Base-by-base conservation (phyloP, 768 basidiomycete species). In the Auricularia sp. region DNA sequence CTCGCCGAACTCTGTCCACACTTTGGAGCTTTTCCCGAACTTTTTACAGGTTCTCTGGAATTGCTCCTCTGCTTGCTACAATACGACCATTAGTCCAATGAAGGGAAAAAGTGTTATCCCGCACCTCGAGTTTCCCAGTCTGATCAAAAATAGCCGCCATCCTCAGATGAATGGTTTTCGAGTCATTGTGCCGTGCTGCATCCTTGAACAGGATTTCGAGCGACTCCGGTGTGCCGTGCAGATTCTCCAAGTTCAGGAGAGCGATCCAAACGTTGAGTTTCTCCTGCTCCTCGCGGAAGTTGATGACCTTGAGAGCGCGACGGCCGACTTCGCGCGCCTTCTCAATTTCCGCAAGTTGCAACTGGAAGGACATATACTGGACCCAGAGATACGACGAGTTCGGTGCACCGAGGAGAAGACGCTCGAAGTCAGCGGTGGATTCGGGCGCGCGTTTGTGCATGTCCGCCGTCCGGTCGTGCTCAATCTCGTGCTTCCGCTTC, bases 381-480 rank as follows among this genome's bases (percentile, higher is more conserved):
- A 99, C 87, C 97, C 97, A 99, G 39, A 98, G 82, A 76, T 90
- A 97, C 0, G 97, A 98, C 6, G 95, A 98, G 72, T 97, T 93
- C 1, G 97, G 96, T 0, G 96, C 94, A 35, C 92, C 91, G 44
- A 98, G 81, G 58, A 99, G 82, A 42, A 91, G 77, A 12, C 97
- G 85, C 74, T 99, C 97, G 70, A 98, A 99, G 73, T 99, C 96
- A 36, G 89, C 84, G 66, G 88, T 91, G 1, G 97, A 97, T 72
- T 93, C 91, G 1, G 97, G 97, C 23, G 80, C 80, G 69, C 86
- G 88, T 44, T 82, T 85, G 64, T 93, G 91, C 80, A 98, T 87
- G 66, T 96, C 89, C 33, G 87, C 90, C 0, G 97, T 98, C 36
- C 87, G 76, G 72, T 93, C 92, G 65, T 84, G 79, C 70, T 93